Base-by-base conservation (phyloP, 805 yeast genomes). In the Tetrapisispora fleetii region DNA sequence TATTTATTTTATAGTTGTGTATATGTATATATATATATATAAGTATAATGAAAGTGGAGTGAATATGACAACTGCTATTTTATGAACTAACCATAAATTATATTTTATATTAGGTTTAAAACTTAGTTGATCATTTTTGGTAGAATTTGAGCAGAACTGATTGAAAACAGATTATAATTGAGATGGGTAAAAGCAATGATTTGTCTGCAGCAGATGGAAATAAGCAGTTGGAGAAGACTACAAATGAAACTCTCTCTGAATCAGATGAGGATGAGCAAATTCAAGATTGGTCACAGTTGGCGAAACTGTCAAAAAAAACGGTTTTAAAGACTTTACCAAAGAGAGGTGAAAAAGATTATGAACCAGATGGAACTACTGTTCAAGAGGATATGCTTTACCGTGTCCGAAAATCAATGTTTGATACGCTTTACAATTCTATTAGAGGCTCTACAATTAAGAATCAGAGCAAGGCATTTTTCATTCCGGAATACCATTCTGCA, bases 321-420 rank as follows among this genome's bases (percentile, higher is more conserved):
- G 51, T 50, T 21, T 46, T 50, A 2, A 50, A 57, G 1, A 40
- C 60, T 0, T 50, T 61, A 24, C 90, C 90, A 2, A 83, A 80
- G 54, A 69, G 91, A 51, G 95, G 96, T 2, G 89, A 80, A 49
- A 90, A 90, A 61, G 95, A 86, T 54, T 85, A 80, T 54, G 95
- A 81, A 51, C 95, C 95, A 0, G 91, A 83, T 60, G 88, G 86
- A 0, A 81, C 89, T 0, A 55, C 58, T 6, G 59, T 69, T 6
- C 93, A 85, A 60, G 61, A 57, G 4, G 50, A 60, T 4, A 63
- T 69, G 17, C 69, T 90, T 4, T 66, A 68, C 11, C 70, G 70
- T 24, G 79, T 91, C 11, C 69, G 85, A 47, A 66, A 75, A 30
- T 80, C 83, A 28, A 89, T 90, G 95, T 87, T 77, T 58, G 67